Evolutionary conservation across 2,329 filamentous ascomycete species (phyloP), one percentile per base, ranked within the genome.

Genomic region (Paraphoma sp.): DNA sequence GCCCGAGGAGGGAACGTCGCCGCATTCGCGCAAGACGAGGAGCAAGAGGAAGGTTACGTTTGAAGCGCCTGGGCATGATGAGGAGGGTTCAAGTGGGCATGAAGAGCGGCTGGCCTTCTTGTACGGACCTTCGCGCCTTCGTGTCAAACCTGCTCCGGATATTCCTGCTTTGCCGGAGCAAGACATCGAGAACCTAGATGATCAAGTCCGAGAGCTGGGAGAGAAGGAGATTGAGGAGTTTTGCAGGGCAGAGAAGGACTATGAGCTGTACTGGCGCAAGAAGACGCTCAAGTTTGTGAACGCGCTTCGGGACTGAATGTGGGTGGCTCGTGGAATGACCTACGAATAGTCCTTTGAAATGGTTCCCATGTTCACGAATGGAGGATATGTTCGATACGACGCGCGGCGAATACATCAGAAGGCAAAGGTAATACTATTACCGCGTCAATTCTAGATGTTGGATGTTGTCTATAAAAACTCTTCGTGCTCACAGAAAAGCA

Each of bases 41-140:
- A 45, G 5, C 31, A 70, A 65, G 50, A 73, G 70, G 51, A 60
- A 38, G 2, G 69, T 74, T 36, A 65, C 64, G 1, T 73, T 73
- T 33, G 48, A 65, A 7, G 48, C 56, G 10, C 51, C 54, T 9
- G 17, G 29, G 6, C 8, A 10, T 17, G 41, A 23, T 0, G 29
- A 40, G 2, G 38, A 44, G 14, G 11, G 14, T 5, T 8, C 8
- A 10, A 6, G 46, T 0, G 4, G 38, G 6, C 31, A 38, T 12
- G 49, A 12, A 1, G 23, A 57, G 36, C 59, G 61, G 7, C 70
- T 70, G 3, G 44, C 23, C 1, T 71, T 73, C 43, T 46, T 73
- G 28, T 57, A 62, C 16, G 52, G 58, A 7, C 44, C 60, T 4
- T 63, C 64, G 2, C 48, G 29, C 17, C 56, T 58, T 30, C 38